These are phyloP conservation scores for Aspergillus floridensis DNA, from an alignment of 2,329 filamentous ascomycete species.

Conservation along the genomic window DNA sequence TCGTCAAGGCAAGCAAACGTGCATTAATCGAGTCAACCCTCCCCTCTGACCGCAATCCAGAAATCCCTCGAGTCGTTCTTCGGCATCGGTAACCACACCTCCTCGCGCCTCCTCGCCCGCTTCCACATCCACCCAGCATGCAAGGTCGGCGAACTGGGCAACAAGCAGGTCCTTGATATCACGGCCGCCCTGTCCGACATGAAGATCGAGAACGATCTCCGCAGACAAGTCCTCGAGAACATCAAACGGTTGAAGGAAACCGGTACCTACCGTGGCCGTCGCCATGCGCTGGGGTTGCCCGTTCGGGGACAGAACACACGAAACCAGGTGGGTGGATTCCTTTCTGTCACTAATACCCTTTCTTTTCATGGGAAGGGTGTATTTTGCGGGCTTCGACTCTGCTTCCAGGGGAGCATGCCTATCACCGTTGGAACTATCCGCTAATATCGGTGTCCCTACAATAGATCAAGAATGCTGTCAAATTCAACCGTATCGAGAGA, in stretches of 20 bases:
- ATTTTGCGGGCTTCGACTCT: no score
- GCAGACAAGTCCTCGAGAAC: slow-evolving; percentile 75
- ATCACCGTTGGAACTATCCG: not conserved
- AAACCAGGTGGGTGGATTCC: slow-evolving; percentile 57
- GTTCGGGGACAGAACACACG: slow-evolving; percentile 87
- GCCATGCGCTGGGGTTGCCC: slow-evolving; percentile 90
- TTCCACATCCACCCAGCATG: slow-evolving; percentile 83
- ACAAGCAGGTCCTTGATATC: slow-evolving; percentile 75
- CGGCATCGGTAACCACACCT: slow-evolving; percentile 70
- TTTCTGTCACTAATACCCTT: not conserved
- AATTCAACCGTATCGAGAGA: slow-evolving; percentile 59
- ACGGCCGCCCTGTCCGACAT: slow-evolving; percentile 83
- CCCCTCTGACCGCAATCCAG: slow-evolving; percentile 15
- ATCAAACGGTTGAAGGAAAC: slow-evolving; percentile 85
- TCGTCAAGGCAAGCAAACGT: slow-evolving; percentile 68
- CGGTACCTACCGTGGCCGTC: slow-evolving; percentile 80
- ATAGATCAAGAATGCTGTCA: slow-evolving; percentile 58
- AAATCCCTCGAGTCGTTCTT: slow-evolving; percentile 77
- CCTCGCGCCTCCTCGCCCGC: slow-evolving; percentile 77
- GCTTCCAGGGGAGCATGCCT: no score
- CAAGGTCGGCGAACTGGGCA: slow-evolving; percentile 70
- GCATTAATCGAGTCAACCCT: not conserved
- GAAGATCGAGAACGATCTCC: slow-evolving; percentile 89
- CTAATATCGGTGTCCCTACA: slow-evolving; percentile 18
- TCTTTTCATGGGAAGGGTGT: not conserved